phyloP scores from a whole-genome alignment of 768 basidiomycete genomes.

The Collybia nuda region DNA sequence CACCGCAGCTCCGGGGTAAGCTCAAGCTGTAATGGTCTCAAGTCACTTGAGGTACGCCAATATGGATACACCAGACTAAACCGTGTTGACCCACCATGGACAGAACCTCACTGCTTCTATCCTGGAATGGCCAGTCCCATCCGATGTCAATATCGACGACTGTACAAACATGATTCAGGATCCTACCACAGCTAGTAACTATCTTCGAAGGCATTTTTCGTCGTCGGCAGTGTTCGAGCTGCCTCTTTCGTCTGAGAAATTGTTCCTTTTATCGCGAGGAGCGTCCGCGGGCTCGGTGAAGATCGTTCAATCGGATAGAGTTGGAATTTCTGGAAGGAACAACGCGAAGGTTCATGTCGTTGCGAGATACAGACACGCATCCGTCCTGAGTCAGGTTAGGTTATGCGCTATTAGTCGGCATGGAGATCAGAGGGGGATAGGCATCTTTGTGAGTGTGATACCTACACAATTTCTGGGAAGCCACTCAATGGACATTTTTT shows the following conservation, averaged over 20 bases:
- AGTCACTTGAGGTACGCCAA: too few relatives aligned
- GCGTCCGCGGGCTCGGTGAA: conserved; percentile 20
- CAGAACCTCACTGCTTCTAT: too few relatives aligned
- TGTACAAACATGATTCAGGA: conserved; percentile 13
- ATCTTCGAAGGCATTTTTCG: not conserved
- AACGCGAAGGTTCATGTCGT: conserved; percentile 24
- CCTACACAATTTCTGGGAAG: not conserved
- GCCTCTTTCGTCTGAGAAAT: conserved; percentile 22
- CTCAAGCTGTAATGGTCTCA: too few relatives aligned
- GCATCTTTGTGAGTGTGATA: conserved; percentile 30
- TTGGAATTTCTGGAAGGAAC: conserved; percentile 9
- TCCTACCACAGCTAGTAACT: not conserved
- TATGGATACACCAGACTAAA: too few relatives aligned
- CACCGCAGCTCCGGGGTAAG: too few relatives aligned
- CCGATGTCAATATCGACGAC: conserved; percentile 14
- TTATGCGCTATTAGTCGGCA: conserved; percentile 24
- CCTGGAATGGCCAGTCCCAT: conserved; percentile 12
- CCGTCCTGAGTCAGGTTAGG: conserved; percentile 20
- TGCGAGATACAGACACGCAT: conserved; percentile 18
- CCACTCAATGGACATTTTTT: not conserved
- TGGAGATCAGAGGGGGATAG: conserved; percentile 28
- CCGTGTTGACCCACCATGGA: too few relatives aligned
- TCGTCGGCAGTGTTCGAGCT: conserved; percentile 19
- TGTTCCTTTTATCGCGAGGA: conserved; percentile 30
- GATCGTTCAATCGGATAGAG: conserved; percentile 19